Base-by-base conservation (phyloP, 2,329 filamentous ascomycete genomes). In the Tolypocladium ovalisporum region DNA sequence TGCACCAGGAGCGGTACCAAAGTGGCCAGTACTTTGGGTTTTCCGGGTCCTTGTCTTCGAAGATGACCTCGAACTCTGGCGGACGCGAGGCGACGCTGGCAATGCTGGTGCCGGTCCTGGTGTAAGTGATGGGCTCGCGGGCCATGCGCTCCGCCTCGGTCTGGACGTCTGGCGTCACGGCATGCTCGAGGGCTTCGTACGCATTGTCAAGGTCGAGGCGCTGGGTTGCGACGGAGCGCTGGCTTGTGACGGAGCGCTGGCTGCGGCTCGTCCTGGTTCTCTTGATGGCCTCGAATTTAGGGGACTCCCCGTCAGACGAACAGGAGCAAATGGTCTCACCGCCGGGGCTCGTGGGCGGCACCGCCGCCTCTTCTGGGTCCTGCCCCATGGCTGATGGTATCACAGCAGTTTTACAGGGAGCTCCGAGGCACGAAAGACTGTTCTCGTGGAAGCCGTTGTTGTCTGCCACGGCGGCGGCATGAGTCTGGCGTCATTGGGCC, bases 1-100 rank as follows among this genome's bases (percentile, higher is more conserved):
- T 68, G 55, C 69, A 68, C 72, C 73, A 79, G 52, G 66, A 59
- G 61, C 77, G 68, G 62, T 74, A 72, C 65, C 71, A 75, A 52
- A 84, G 67, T 0, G 81, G 72, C 87, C 88, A 91, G 65, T 89
- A 88, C 60, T 80, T 77, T 0, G 88, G 87, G 63, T 90, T 86
- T 15, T 79, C 76, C 17, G 76, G 76, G 62, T 88, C 85, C 59
- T 82, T 73, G 1, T 81, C 81, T 19, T 82, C 80, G 67, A 89
- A 91, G 65, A 87, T 84, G 56, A 93, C 79, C 71, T 94, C 89
- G 65, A 84, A 93, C 34, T 84, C 81, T 4, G 83, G 78, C 3
- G 75, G 71, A 2, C 76, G 70, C 19, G 75, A 76, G 3, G 73
- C 73, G 29, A 68, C 69, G 60, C 75, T 77, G 54, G 70, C 69